Evolutionary conservation across 805 yeast genomes (phyloP), one percentile per base, ranked within the genome.

Genomic region (Huiozyma naganishii): DNA sequence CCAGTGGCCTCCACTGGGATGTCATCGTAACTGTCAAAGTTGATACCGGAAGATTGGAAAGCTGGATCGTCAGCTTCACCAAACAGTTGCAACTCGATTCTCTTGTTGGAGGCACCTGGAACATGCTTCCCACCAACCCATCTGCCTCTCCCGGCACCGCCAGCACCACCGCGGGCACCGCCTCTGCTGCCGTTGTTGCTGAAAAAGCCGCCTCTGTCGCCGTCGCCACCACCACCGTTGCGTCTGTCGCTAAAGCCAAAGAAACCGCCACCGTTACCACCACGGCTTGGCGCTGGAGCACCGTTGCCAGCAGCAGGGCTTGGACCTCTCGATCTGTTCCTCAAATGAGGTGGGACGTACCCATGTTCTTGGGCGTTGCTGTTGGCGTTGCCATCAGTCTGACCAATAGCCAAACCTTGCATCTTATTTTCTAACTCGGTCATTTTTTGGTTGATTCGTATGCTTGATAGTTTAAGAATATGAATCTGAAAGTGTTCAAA

Each of bases 1-100:
- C 99, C 99, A 40, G 95, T 70, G 41, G 97, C 99, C 69, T 92
- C 97, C 50, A 92, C 97, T 48, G 98, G 98, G 52, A 92, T 92
- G 47, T 94, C 97, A 65, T 92, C 99, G 68, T 92, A 92, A 73
- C 86, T 88, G 68, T 94, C 99, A 61, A 92, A 92, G 72, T 92
- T 92, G 70, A 92, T 92, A 75, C 99, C 99, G 34, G 95, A 83
- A 42, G 94, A 80, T 72, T 85, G 96, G 71, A 80, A 79, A 35
- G 63, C 59, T 55, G 87, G 74, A 49, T 72, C 74, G 36, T 68
- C 70, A 30, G 70, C 62, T 58, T 80, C 95, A 58, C 99, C 98
- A 57, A 84, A 94, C 49, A 92, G 72, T 59, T 86, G 88, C 45
- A 72, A 55, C 70, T 92, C 98, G 52, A 80, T 58, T 46, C 71